Base-by-base conservation (phyloP, 1,284 basidiomycete species). In the Fereydounia khargensis region DNA sequence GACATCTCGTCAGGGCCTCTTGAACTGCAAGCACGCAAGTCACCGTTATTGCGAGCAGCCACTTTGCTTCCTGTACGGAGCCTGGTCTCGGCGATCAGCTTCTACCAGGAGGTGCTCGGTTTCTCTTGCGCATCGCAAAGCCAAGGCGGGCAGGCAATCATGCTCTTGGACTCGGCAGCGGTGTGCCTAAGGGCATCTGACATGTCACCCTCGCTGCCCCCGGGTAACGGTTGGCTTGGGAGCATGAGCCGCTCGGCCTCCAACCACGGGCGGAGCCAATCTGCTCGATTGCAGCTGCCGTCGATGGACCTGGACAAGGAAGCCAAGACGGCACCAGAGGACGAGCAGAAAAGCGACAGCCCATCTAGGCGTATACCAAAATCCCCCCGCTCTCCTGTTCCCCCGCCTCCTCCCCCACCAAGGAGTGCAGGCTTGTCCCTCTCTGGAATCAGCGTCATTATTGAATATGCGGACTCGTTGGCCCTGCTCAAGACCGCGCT, bases 71-170 rank as follows among this genome's bases (percentile, higher is more conserved):
- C 59, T 0, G 54, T 53, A 38, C 50, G 39, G 33, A 24, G 50
- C 16, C 47, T 62, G 2, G 44, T 39, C 9, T 16, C 30, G 19
- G 41, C 59, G 9, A 36, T 53, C 17, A 37, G 36, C 20, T 62
- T 62, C 43, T 62, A 62, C 36, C 21, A 40, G 18, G 43, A 44
- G 18, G 43, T 62, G 4, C 35, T 58, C 17, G 59, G 50, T 14
- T 47, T 58, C 33, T 30, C 42, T 17, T 48, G 49, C 38, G 21
- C 47, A 19, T 51, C 59, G 25, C 42, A 58, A 1, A 16, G 35
- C 14, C 22, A 39, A n/a, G 28, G 36, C 16, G 37, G 43, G 9
- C 50, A 59, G 32, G 50, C 56, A 1, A 41, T 59, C n/a, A 49
- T 59, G 50, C 41, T 31, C n/a, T n/a, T n/a, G n/a, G n/a, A n/a